Base-by-base conservation (phyloP, 2,329 filamentous ascomycete species). In the Arthrobotrys pseudoclavata region DNA sequence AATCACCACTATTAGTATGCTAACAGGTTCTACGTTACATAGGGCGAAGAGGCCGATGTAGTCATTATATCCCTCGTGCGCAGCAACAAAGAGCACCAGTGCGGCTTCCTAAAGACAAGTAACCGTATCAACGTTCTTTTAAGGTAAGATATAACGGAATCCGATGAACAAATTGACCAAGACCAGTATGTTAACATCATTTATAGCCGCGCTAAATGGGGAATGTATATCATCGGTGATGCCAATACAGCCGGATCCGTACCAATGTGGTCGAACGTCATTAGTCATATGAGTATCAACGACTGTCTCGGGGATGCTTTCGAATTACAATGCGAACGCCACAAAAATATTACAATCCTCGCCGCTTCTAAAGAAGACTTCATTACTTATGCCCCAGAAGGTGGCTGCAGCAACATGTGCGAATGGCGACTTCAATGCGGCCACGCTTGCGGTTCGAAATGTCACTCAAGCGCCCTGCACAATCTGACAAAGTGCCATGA, bases 11-110 rank as follows among this genome's bases (percentile, higher is more conserved):
- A 15, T 45, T 45, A 13, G 4, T 20, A 20, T 45, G 9, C 4
- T n/a, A n/a, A 45, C n/a, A 45, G 4, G 9, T 18, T 3, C n/a
- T 18, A 45, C 5, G 1, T 26, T 20, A 7, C 69, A 1, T 91
- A 94, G 80, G 92, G 91, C 0, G 91, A 94, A 81, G 91, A 94
- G 80, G 89, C 89, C 1, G 90, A 92, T 67, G 84, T 94, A 7
- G 85, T 94, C 0, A 85, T 94, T 2, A 84, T 94, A 0, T 92
- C 90, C 0, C 84, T 94, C 0, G 91, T 93, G 0, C 87, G 92
- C 42, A 92, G 91, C 83, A 94, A 94, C 79, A 78, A 82, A 0
- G 80, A 87, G 4, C 84, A 83, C 9, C 87, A 86, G 6, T 87
- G 87, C 18, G 92, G 91, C 0, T 79, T 69, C 18, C 77, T 52